phyloP scores from a whole-genome alignment of 441 rosid species.

The Melastoma candidum region DNA sequence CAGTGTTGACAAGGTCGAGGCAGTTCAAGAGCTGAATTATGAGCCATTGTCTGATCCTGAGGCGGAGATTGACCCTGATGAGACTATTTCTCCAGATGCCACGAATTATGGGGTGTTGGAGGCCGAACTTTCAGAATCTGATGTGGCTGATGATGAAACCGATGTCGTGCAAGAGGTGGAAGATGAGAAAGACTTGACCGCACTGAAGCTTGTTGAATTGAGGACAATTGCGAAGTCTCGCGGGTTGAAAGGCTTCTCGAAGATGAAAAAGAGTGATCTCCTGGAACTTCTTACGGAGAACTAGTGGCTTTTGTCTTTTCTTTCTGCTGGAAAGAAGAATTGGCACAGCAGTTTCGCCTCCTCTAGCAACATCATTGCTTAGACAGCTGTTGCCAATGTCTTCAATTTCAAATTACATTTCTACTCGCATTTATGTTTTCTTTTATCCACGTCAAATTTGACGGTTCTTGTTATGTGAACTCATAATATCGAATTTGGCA shows the following conservation, averaged over 20 bases:
- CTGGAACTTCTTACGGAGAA: constrained; percentile 38
- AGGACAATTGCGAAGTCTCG: constrained; percentile 61
- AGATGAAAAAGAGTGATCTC: constrained; percentile 62
- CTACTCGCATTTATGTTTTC: too few relatives aligned
- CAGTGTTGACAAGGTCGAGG: constrained; percentile 24
- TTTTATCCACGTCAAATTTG: too few relatives aligned
- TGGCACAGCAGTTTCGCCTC: too few relatives aligned
- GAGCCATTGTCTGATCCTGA: constrained; percentile 21
- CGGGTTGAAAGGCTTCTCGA: constrained; percentile 64
- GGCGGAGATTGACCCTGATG: constrained; percentile 16
- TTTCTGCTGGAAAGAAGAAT: too few relatives aligned
- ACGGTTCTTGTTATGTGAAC: too few relatives aligned
- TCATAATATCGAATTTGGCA: too few relatives aligned
- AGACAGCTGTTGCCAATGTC: too few relatives aligned
- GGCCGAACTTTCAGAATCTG: constrained; percentile 26
- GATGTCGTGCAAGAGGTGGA: constrained; percentile 16
- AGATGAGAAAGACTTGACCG: constrained; percentile 31
- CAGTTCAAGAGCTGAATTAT: constrained; percentile 23
- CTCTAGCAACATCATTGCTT: too few relatives aligned
- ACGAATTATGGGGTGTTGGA: constrained; percentile 20
- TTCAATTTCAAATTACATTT: too few relatives aligned
- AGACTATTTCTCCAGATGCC: constrained; percentile 2
- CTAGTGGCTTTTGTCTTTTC: neutral
- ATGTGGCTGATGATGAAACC: constrained; percentile 20
- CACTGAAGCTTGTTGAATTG: constrained; percentile 49